Conservation (phyloP, 2,329 filamentous ascomycete species). For the Paecilomyces sp. region DNA sequence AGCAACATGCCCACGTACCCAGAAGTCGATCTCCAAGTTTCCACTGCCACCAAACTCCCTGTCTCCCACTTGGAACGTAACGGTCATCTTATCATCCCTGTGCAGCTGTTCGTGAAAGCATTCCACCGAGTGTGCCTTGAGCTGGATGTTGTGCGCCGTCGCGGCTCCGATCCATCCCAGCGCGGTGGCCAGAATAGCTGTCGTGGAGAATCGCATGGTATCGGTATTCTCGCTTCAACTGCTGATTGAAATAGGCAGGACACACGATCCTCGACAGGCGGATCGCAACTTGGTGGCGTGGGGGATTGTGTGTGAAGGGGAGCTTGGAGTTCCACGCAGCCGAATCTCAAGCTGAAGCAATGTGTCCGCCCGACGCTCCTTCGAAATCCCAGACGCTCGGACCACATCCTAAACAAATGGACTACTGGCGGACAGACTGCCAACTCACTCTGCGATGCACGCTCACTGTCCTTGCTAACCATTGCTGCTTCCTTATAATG, state of each 20-base stretch:
- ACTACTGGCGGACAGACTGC: neutral
- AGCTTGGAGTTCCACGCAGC: neutral
- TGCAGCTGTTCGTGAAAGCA: conserved; percentile 95
- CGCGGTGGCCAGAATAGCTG: conserved; percentile 42
- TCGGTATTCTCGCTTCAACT: neutral
- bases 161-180: conserved; percentile 54
- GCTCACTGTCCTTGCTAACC: neutral
- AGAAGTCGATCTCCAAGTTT: conserved; percentile 95
- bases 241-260: neutral
- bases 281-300: conserved; percentile 4
- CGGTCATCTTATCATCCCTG: conserved; percentile 94
- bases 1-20: conserved; percentile 55
- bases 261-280: conserved; percentile 1
- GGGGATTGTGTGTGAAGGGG: conserved; percentile 1
- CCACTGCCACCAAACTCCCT: conserved; percentile 90
- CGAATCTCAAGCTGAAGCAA: conserved; percentile 16
- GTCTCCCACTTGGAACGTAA: conserved; percentile 97
- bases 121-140: conserved; percentile 86
- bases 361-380: conserved; percentile 18
- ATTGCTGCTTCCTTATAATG: neutral
- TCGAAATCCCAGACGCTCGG: conserved; percentile 26
- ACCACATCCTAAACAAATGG: conserved; percentile 14
- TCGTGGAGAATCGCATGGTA: conserved; percentile 35
- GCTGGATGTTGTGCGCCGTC: conserved; percentile 88
- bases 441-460: neutral